Percentiles rank a stretch among this genome's conserved stretches.
phyloP scores from a whole-genome alignment of 176 grass and related monocot species.

The Canna indica region DNA sequence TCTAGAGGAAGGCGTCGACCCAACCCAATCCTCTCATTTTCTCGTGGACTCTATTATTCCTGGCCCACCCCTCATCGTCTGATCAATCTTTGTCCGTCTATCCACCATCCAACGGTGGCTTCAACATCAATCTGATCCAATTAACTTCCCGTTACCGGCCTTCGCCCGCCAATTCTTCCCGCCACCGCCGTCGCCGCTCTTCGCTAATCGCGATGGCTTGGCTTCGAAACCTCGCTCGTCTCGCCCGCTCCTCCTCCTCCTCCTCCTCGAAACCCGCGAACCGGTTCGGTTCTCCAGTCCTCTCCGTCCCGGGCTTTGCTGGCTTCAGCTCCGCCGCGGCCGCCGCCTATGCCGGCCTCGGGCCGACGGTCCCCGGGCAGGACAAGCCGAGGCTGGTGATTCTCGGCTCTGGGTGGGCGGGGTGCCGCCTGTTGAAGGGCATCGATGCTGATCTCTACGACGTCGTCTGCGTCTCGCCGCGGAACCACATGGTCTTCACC shows the following conservation, averaged over 20 bases:
- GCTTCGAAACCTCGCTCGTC: neutral
- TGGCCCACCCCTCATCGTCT: neutral
- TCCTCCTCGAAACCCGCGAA: neutral
- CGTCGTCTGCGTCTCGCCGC: conserved; percentile 80
- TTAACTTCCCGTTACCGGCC: neutral
- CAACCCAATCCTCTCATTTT: neutral
- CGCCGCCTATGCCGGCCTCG: neutral
- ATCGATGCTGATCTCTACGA: conserved; percentile 60
- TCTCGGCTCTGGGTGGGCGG: conserved; percentile 81
- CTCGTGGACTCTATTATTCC: neutral
- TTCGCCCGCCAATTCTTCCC: neutral
- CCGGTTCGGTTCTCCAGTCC: neutral
- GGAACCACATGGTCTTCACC: conserved; percentile 99
- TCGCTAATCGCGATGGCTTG: neutral
- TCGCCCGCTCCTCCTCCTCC: neutral
- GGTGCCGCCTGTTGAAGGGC: conserved; percentile 76
- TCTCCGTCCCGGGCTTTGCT: neutral
- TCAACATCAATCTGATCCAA: neutral
- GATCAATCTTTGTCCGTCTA: neutral
- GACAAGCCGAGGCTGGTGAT: conserved; percentile 81
- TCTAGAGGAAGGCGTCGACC: neutral
- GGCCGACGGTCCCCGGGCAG: conserved; percentile 24
- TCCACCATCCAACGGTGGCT: neutral
- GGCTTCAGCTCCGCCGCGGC: neutral
- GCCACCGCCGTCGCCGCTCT: neutral